phyloP scores from a whole-genome alignment of 202 grass and related monocot genomes.

The Bolboschoenoplectus hybrid region DNA sequence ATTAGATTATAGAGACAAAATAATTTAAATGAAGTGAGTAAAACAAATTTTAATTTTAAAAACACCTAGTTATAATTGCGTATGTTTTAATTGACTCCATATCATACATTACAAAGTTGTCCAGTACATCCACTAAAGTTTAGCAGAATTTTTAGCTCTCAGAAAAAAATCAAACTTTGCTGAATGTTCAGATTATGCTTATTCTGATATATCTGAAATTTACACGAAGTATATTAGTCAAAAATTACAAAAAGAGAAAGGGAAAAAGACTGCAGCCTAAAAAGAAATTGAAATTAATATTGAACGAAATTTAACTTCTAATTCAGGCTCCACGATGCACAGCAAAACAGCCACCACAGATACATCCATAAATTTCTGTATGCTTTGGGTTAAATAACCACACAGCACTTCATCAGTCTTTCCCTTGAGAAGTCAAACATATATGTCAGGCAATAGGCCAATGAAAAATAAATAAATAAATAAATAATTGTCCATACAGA shows the following conservation, averaged over 20 bases:
- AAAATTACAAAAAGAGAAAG: background rate
- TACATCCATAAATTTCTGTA: background rate
- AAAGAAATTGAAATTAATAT: background rate
- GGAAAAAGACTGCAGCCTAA: background rate
- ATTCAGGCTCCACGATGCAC: background rate
- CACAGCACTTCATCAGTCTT: background rate
- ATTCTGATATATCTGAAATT: background rate
- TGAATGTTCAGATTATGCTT: background rate
- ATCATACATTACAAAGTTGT: background rate
- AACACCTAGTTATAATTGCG: background rate
- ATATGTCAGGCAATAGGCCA: background rate
- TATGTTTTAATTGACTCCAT: background rate
- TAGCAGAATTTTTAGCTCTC: background rate
- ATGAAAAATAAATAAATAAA: background rate
- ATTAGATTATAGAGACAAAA: background rate
- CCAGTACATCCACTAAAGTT: background rate
- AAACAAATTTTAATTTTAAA: background rate
- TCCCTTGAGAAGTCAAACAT: background rate
- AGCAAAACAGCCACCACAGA: background rate
- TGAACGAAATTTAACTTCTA: background rate
- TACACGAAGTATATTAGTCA: background rate
- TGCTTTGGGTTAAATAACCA: background rate
- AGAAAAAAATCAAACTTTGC: background rate
- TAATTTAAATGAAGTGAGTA: background rate
- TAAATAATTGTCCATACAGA: background rate